Evolutionary conservation across 2,329 filamentous ascomycete species (phyloP).

Genomic region (Eutypella sp.): DNA sequence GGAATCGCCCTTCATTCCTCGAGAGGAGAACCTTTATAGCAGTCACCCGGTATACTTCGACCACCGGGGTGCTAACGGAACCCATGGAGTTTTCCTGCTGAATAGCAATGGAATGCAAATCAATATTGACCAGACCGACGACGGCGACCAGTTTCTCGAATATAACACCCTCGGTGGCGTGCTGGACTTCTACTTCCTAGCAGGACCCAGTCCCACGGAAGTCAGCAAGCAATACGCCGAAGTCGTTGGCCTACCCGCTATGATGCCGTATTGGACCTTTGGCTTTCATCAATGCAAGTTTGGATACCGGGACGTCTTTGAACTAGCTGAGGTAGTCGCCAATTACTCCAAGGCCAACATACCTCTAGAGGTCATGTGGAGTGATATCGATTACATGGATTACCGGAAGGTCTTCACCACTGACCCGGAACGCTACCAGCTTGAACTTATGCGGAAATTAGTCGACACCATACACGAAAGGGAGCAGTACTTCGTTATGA

Average conservation of each 20-base stretch:
- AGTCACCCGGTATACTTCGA: conserved; percentile 76
- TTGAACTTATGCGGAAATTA: conserved; percentile 51
- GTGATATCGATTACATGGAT: conserved; percentile 52
- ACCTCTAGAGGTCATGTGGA: conserved; percentile 56
- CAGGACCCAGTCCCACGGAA: conserved; percentile 42
- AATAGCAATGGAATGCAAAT: conserved; percentile 65
- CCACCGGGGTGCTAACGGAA: conserved; percentile 42
- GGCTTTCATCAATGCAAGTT: conserved; percentile 50
- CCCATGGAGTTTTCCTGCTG: conserved; percentile 56
- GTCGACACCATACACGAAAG: conserved; percentile 53
- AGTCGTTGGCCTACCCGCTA: conserved; percentile 42
- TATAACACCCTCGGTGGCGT: conserved; percentile 65
- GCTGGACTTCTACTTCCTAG: conserved; percentile 54
- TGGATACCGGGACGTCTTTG: conserved; percentile 49
- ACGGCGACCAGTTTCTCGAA: conserved; percentile 57
- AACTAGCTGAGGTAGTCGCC: conserved; percentile 49
- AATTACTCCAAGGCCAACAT: conserved; percentile 53
- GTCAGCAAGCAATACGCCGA: conserved; percentile 45
- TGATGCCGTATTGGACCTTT: conserved; percentile 50
- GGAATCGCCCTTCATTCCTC: conserved; percentile 44
- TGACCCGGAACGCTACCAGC: conserved; percentile 48
- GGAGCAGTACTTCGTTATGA: conserved; percentile 59
- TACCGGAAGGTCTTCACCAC: conserved; percentile 47
- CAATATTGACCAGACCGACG: conserved; percentile 26
- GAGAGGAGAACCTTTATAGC: conserved; percentile 66